Percentiles rank a stretch among this genome's conserved stretches.
These are phyloP conservation scores for Mentha longifolia DNA, from an alignment of 257 asterid genomes.

Conservation along the genomic window DNA sequence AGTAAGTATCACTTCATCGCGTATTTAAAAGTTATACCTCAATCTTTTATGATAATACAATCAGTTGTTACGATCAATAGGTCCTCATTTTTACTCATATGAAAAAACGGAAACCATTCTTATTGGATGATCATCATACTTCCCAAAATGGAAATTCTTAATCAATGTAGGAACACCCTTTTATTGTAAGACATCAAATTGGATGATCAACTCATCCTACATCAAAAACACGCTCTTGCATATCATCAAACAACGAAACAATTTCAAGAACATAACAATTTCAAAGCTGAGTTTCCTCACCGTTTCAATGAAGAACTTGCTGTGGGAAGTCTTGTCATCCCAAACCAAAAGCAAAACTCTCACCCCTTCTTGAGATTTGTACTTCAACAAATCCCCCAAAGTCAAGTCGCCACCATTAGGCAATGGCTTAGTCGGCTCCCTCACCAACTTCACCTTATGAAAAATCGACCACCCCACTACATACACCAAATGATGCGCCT, in stretches of 20 bases:
- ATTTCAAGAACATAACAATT: slow-evolving; percentile 14
- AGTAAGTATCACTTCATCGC: background rate
- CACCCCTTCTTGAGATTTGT: slow-evolving; percentile 96
- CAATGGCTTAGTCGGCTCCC: slow-evolving; percentile 69
- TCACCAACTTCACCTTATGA: slow-evolving; percentile 59
- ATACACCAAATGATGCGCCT: slow-evolving; percentile 65
- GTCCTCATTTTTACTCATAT: no score
- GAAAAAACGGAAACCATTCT: no score
- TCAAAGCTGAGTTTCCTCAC: slow-evolving; percentile 40
- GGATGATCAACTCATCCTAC: no score
- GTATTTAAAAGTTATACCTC: background rate
- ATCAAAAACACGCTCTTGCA: slow-evolving; percentile 3
- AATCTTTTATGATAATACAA: background rate
- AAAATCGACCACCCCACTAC: slow-evolving; percentile 64
- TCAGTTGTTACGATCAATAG: no score
- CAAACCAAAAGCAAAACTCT: slow-evolving; percentile 92
- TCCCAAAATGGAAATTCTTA: no score
- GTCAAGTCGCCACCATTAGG: slow-evolving; percentile 86
- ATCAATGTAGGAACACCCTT: no score
- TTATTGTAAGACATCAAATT: no score
- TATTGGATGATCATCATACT: no score
- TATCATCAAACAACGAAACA: background rate
- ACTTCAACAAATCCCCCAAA: slow-evolving; percentile 83
- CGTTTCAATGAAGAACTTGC: slow-evolving; percentile 78
- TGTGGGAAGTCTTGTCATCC: slow-evolving; percentile 97